Percentiles rank a stretch among this genome's conserved stretches.
These are phyloP conservation scores for Daedaleopsis sinensis DNA, from an alignment of 768 basidiomycete genomes.

Conservation along the genomic window DNA sequence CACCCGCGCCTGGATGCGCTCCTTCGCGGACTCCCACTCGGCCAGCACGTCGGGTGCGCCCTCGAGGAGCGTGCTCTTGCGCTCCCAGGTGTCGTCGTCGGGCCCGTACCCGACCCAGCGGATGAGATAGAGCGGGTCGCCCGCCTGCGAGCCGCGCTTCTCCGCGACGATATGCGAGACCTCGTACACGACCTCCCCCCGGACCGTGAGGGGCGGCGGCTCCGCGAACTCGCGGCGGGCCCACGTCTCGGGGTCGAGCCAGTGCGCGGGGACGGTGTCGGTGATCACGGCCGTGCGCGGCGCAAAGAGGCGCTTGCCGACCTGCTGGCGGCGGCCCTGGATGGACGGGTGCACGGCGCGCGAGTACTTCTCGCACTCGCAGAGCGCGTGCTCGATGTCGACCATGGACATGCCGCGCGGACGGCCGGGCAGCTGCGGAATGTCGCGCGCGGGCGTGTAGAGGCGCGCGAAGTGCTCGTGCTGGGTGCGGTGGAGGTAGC, in stretches of 20 bases:
- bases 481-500: conserved; percentile 66
- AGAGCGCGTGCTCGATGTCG: conserved; percentile 79
- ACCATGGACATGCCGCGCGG: conserved; percentile 51
- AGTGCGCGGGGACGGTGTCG: conserved; percentile 29
- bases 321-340: conserved; percentile 38
- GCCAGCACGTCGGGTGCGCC: conserved; percentile 26
- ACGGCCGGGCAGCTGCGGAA: conserved; percentile 28
- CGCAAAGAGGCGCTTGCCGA: conserved; percentile 29
- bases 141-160: conserved; percentile 9
- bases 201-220: conserved; percentile 7
- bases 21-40: conserved; percentile 25
- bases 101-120: conserved; percentile 35
- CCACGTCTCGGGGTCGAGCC: conserved; percentile 15
- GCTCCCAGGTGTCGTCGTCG: conserved; percentile 31
- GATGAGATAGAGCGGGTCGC: conserved; percentile 24
- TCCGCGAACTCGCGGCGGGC: conserved; percentile 11
- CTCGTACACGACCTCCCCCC: conserved; percentile 27
- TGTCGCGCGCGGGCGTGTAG: conserved; percentile 34
- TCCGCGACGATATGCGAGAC: conserved; percentile 37
- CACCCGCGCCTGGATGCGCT: conserved; percentile 18
- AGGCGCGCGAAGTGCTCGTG: conserved; percentile 61
- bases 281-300: conserved; percentile 27
- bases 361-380: conserved; percentile 80
- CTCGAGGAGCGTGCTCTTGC: conserved; percentile 24
- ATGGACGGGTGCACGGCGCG: conserved; percentile 56